Evolutionary conservation across 805 yeast genomes (phyloP).

Genomic region (Saturnispora halmiae): DNA sequence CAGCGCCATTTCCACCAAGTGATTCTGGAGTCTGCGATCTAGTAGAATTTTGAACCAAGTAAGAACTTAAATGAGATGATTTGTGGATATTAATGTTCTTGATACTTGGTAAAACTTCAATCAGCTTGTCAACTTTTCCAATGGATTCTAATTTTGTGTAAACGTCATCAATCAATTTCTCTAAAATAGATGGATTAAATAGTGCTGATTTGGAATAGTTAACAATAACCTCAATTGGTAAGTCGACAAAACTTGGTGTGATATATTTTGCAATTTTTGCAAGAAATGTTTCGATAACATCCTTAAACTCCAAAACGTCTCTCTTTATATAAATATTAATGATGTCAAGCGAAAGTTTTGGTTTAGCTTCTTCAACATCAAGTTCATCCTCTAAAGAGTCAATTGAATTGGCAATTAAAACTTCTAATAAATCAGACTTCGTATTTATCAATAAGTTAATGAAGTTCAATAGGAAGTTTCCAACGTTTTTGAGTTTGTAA

Average conservation of each 20-base stretch:
- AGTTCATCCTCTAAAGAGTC: slow-evolving; percentile 22
- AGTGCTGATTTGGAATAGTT: slow-evolving; percentile 19
- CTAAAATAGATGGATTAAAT: neutral
- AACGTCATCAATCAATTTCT: slow-evolving; percentile 5
- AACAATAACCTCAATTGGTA: slow-evolving; percentile 28
- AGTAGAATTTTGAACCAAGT: slow-evolving; percentile 21
- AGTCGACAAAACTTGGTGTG: slow-evolving; percentile 24
- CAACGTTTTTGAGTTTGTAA: slow-evolving; percentile 10
- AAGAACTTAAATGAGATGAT: slow-evolving; percentile 6
- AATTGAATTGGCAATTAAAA: slow-evolving; percentile 20
- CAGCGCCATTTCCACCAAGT: slow-evolving; percentile 3
- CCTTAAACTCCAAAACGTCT: slow-evolving; percentile 16
- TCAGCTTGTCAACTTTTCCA: slow-evolving; percentile 2
- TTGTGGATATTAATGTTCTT: slow-evolving; percentile 12
- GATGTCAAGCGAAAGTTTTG: slow-evolving; percentile 23
- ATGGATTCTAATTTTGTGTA: slow-evolving; percentile 6
- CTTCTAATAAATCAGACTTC: slow-evolving; percentile 17
- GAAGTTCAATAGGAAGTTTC: slow-evolving; percentile 21
- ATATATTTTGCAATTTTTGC: slow-evolving; percentile 29
- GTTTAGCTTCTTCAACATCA: slow-evolving; percentile 13
- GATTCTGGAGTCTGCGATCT: slow-evolving; percentile 9
- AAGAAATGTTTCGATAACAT: slow-evolving; percentile 29
- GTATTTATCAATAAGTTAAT: slow-evolving; percentile 14
- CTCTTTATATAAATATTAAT: slow-evolving; percentile 23
- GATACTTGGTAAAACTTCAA: slow-evolving; percentile 9